phyloP scores from a whole-genome alignment of 306 rosid genomes.

The Corylus avellana region DNA sequence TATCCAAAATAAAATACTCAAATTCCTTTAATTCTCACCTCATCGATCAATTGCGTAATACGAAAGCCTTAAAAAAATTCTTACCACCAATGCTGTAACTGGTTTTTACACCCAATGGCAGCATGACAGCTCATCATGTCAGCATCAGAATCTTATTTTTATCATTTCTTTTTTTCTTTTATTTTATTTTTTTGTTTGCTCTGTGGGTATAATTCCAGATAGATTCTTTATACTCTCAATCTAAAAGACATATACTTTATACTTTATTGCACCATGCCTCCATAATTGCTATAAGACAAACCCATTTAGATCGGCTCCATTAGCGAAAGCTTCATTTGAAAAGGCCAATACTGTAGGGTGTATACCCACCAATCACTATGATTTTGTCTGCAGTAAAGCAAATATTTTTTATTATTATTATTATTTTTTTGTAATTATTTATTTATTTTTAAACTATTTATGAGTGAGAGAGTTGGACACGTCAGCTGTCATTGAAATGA shows the following conservation, averaged over 20 bases:
- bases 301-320: background rate
- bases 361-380: too few relatives aligned
- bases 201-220: slow-evolving; percentile 1
- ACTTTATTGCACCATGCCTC: background rate
- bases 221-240: slow-evolving; percentile 12
- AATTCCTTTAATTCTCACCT: too few relatives aligned
- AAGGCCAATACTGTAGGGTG: too few relatives aligned
- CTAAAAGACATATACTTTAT: background rate
- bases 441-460: background rate
- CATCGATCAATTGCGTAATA: background rate
- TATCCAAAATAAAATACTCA: too few relatives aligned
- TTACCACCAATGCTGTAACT: background rate
- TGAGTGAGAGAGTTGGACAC: background rate
- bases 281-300: background rate
- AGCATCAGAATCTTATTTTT: background rate
- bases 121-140: background rate
- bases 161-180: background rate
- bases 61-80: background rate
- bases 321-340: background rate
- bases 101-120: background rate
- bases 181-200: background rate
- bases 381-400: too few relatives aligned
- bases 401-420: background rate
- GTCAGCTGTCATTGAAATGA: too few relatives aligned
- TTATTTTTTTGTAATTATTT: background rate